A percentile compares a stretch with the other conserved stretches of the same genome.
phyloP scores from a whole-genome alignment of 1,139 yeast genomes.

The Lizanozyma gosingica region DNA sequence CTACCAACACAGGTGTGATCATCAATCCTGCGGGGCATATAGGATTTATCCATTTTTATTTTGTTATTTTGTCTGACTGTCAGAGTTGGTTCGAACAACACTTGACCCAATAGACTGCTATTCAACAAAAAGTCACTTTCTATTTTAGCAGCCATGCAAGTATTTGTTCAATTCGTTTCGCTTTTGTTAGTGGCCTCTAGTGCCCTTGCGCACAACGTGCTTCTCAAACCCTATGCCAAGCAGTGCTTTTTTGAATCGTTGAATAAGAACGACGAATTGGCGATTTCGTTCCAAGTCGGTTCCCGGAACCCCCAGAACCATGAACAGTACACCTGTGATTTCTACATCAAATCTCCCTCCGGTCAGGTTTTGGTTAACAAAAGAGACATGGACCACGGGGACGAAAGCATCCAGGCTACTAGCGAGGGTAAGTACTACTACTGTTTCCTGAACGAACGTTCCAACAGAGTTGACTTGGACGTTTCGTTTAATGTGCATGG shows the following conservation, averaged over 20 bases:
- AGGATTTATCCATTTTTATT: too few species aligned
- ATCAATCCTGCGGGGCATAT: too few species aligned
- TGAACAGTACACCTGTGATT: slow-evolving; percentile 72
- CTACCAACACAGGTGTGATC: too few species aligned
- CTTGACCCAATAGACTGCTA: too few species aligned
- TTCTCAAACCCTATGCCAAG: slow-evolving; percentile 76
- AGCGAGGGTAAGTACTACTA: slow-evolving; percentile 70
- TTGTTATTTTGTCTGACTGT: too few species aligned
- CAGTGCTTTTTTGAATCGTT: slow-evolving; percentile 84
- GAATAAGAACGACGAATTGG: slow-evolving; percentile 76
- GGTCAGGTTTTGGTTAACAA: slow-evolving; percentile 45
- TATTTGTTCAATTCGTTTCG: not conserved
- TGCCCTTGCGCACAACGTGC: slow-evolving; percentile 61
- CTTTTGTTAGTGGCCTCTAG: not conserved
- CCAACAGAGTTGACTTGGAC: slow-evolving; percentile 69
- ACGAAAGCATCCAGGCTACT: slow-evolving; percentile 57
- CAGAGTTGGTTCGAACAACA: too few species aligned
- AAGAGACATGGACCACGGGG: slow-evolving; percentile 71
- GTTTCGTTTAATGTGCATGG: slow-evolving; percentile 96
- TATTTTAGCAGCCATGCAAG: not conserved
- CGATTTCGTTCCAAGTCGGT: slow-evolving; percentile 90
- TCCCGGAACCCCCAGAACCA: slow-evolving; percentile 75
- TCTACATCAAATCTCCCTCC: slow-evolving; percentile 46
- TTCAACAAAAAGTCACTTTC: too few species aligned
- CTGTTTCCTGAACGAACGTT: slow-evolving; percentile 85